Base-by-base conservation (phyloP, 805 yeast species). In the Dipodascus geniculatus region DNA sequence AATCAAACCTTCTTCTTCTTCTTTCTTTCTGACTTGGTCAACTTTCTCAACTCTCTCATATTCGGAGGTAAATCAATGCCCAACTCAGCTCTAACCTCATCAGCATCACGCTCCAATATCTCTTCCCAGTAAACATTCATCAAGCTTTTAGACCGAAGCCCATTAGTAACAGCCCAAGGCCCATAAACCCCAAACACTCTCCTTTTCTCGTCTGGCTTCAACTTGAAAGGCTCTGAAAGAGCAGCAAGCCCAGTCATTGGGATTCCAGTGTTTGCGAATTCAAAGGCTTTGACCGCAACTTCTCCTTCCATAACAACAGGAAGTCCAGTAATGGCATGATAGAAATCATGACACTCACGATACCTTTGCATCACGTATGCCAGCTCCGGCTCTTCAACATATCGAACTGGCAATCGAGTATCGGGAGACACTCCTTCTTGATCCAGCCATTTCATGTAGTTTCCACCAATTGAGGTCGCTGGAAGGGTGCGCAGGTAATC, bases 261-360 rank as follows among this genome's bases (percentile, higher is more conserved):
- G 48, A 93, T 80, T 2, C 95, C 95, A 55, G 91, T 78, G 66
- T 93, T 91, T 63, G 93, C 84, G 63, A 83, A 95, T 68, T 91
- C 99, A 60, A 93, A 81, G 49, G 89, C 85, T 68, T 93, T 93
- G 19, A 93, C 84, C 0, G 96, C 88, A 52, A 93, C 83, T 65
- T 93, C 99, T n/a, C 99, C 99, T 64, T 93, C 98, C 58, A 93
- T 79, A 48, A 86, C 83, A 49, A 90, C 86, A 0, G 98, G 98
- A 51, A 87, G 74, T 16, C 95, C 91, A 0, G 95, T 85, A 24
- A 93, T 75, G 0, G 98, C 87, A 65, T 93, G 99, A 65, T 89
- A 91, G 63, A 93, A 93, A 65, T 93, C 99, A 64, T 93, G 99
- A 65, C 96, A 90, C 66, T 93, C 98, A 52, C 99, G 78, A 66